Conservation (phyloP, 768 basidiomycete genomes). For the Hygrophoropsis aurantiaca region DNA sequence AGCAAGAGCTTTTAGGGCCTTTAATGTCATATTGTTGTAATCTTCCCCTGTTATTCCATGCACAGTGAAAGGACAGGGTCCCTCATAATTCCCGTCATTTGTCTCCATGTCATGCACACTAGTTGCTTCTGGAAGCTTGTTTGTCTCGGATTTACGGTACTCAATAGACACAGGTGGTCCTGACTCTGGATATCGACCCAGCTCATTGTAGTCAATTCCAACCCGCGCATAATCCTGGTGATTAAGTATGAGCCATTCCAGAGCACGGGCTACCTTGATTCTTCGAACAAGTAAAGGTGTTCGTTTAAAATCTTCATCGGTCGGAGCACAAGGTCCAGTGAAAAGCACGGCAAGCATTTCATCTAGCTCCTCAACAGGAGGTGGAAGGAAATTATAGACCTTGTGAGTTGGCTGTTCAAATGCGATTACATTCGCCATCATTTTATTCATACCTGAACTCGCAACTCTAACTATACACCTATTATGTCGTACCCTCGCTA, state of each 20-base stretch:
- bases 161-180: conserved; percentile 21
- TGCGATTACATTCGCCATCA: conserved; percentile 34
- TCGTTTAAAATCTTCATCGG: too few relatives aligned
- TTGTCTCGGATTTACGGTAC: conserved; percentile 18
- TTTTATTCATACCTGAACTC: conserved; percentile 27
- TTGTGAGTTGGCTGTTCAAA: conserved; percentile 31
- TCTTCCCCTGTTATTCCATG: conserved; percentile 26
- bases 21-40: conserved; percentile 15
- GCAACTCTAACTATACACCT: conserved; percentile 28
- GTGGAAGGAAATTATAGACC: conserved; percentile 32
- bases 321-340: conserved; percentile 28
- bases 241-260: conserved; percentile 36
- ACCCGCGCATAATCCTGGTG: conserved; percentile 33
- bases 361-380: conserved; percentile 29
- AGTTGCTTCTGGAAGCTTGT: conserved; percentile 22
- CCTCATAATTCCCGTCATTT: conserved; percentile 28
- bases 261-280: too few relatives aligned
- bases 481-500: conserved; percentile 29
- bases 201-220: conserved; percentile 24
- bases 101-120: conserved; percentile 25
- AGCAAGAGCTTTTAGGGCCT: conserved; percentile 21
- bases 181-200: too few relatives aligned
- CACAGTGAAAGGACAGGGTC: conserved; percentile 35
- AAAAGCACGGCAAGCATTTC: conserved; percentile 27
- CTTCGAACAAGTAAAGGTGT: conserved; percentile 14